These are phyloP conservation scores for Asterochloris erici DNA, from an alignment of 139 green algal species.

Conservation along the genomic window DNA sequence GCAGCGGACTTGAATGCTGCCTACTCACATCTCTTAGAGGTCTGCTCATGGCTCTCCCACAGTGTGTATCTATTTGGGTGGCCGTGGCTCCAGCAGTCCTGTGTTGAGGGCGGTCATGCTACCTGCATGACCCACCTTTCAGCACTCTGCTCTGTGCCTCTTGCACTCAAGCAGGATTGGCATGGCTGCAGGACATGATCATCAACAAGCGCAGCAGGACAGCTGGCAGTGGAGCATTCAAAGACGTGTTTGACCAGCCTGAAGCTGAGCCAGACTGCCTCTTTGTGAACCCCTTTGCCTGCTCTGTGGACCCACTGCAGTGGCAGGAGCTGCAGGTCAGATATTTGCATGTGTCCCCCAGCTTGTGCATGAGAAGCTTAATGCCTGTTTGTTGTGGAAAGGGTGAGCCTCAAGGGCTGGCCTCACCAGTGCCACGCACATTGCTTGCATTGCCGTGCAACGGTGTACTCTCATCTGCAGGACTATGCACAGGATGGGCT, in stretches of 20 bases:
- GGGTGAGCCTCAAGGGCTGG: background rate
- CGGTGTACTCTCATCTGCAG: background rate
- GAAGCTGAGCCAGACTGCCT: constrained; percentile 29
- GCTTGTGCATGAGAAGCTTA: background rate
- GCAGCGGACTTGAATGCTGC: constrained; percentile 40
- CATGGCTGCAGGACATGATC: background rate
- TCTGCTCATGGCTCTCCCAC: background rate
- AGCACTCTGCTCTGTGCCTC: too few relatives aligned
- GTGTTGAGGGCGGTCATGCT: background rate
- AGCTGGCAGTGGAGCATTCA: constrained; percentile 2
- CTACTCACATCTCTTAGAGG: constrained; percentile 27
- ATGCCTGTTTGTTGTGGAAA: background rate
- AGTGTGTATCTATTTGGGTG: background rate
- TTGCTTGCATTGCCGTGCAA: background rate
- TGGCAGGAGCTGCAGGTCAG: constrained; percentile 40
- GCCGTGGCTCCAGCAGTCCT: background rate
- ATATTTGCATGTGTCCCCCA: background rate
- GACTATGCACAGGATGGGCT: constrained; percentile 1
- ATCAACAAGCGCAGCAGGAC: background rate
- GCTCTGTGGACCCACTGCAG: constrained; percentile 35
- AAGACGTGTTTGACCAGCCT: constrained; percentile 39
- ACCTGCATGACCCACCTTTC: too few relatives aligned
- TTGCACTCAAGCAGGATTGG: background rate
- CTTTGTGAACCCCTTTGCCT: constrained; percentile 60
- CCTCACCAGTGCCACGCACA: too few relatives aligned